phyloP scores from a whole-genome alignment of 345 rosid genomes.

The Conringia planisiliqua region DNA sequence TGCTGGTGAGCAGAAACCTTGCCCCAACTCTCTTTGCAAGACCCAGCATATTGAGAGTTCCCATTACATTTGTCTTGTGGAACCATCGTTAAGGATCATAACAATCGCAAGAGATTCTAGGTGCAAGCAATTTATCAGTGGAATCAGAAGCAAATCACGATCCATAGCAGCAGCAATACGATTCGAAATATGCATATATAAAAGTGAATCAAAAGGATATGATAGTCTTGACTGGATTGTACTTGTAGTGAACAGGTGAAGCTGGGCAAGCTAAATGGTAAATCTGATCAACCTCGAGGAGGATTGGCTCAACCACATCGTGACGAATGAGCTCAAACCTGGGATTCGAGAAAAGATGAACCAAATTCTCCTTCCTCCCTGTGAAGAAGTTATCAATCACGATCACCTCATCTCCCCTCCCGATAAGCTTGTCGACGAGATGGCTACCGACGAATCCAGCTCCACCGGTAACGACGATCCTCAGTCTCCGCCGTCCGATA shows the following conservation, averaged over 20 bases:
- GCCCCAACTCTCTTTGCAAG: constrained; percentile 99
- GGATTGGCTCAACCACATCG: constrained; percentile 93
- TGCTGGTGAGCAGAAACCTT: constrained; percentile 89
- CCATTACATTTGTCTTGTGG: constrained; percentile 99
- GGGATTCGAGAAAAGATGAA: constrained; percentile 73
- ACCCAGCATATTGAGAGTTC: constrained; percentile 96
- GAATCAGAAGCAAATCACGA: not conserved
- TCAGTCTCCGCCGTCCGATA: constrained; percentile 58
- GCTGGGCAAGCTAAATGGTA: constrained; percentile 99
- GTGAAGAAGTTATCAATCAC: constrained; percentile 96
- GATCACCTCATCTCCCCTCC: constrained; percentile 90
- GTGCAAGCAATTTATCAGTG: not conserved
- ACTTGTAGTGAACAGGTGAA: constrained; percentile 96
- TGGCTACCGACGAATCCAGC: constrained; percentile 99
- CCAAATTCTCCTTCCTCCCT: constrained; percentile 90
- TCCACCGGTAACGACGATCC: constrained; percentile 94
- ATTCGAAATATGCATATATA: not conserved
- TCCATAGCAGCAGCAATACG: not conserved
- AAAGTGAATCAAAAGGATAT: constrained; percentile 54
- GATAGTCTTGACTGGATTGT: constrained; percentile 95
- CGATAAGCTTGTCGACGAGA: constrained; percentile 85
- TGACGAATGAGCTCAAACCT: constrained; percentile 95
- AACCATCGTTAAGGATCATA: constrained; percentile 52
- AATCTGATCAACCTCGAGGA: constrained; percentile 97
- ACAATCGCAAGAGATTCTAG: not conserved